phyloP scores from a whole-genome alignment of 805 yeast species.

The Myxozyma melibiosi region DNA sequence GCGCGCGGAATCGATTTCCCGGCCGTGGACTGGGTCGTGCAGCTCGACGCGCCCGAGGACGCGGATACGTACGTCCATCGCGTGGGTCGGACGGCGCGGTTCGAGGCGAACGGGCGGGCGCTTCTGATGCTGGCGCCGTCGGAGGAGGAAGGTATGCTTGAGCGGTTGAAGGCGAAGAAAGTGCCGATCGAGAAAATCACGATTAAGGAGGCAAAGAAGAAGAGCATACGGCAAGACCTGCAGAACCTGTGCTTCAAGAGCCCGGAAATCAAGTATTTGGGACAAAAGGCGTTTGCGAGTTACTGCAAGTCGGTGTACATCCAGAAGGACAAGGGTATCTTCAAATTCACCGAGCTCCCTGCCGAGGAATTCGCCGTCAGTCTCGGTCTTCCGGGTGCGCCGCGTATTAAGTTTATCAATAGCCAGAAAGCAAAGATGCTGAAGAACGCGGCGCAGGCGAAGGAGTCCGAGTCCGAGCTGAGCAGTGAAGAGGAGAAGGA shows the following conservation, averaged over 20 bases:
- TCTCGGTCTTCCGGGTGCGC: conserved; percentile 94
- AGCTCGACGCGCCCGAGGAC: conserved; percentile 99
- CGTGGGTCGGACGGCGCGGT: conserved; percentile 98
- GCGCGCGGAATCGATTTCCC: conserved; percentile 99
- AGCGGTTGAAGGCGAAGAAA: conserved; percentile 59
- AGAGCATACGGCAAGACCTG: conserved; percentile 75
- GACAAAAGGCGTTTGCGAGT: conserved; percentile 93
- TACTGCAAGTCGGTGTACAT: conserved; percentile 82
- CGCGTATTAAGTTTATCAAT: conserved; percentile 76
- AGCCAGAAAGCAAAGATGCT: conserved; percentile 59
- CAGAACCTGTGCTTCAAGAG: conserved; percentile 90
- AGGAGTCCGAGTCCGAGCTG: conserved; percentile 50
- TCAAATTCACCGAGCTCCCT: conserved; percentile 74
- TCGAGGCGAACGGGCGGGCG: conserved; percentile 81
- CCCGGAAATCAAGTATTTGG: conserved; percentile 88
- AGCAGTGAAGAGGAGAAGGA: conserved; percentile 65
- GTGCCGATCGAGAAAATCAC: conserved; percentile 73
- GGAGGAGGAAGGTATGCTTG: conserved; percentile 77
- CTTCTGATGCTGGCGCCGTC: conserved; percentile 78
- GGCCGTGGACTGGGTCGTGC: conserved; percentile 97
- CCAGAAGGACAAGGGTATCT: conserved; percentile 85
- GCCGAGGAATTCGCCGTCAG: conserved; percentile 83
- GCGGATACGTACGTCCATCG: conserved; percentile 98
- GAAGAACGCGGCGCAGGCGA: conserved; percentile 78
- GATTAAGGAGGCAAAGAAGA: conserved; percentile 70